Percentiles rank a stretch among this genome's conserved stretches.
These are phyloP conservation scores for Haberlea rhodopensis DNA, from an alignment of 257 asterid species.

Conservation along the genomic window DNA sequence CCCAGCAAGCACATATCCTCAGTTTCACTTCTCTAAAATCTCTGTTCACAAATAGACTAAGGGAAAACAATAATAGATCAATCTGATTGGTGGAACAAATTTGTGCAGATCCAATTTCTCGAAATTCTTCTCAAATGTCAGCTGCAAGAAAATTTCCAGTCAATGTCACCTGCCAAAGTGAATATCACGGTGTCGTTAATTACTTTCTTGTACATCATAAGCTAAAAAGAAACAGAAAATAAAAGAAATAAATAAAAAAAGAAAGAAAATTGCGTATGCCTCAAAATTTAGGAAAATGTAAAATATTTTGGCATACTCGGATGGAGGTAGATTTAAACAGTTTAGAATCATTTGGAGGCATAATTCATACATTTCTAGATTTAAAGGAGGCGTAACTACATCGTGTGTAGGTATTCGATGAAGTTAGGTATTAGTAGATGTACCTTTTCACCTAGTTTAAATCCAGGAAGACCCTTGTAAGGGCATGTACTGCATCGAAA, in stretches of 20 bases:
- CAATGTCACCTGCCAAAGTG: slow-evolving; percentile 58
- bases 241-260: no score
- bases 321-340: not conserved
- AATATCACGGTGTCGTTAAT: slow-evolving; percentile 1
- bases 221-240: slow-evolving; percentile 2
- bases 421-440: not conserved
- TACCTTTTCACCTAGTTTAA: slow-evolving; percentile 93
- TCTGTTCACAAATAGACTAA: not conserved
- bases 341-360: not conserved
- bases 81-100: not conserved
- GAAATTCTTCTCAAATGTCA: slow-evolving; percentile 43
- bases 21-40: no score
- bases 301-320: not conserved
- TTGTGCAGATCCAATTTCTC: slow-evolving; percentile 13
- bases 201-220: not conserved
- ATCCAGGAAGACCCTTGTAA: slow-evolving; percentile 86
- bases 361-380: not conserved
- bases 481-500: slow-evolving; percentile 93
- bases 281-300: not conserved
- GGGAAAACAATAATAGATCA: slow-evolving; percentile 1
- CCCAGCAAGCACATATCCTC: not conserved
- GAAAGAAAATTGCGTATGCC: not conserved
- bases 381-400: not conserved
- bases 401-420: not conserved
- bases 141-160: slow-evolving; percentile 70